A percentile compares a stretch with the other conserved stretches of the same genome.
Conservation (phyloP, 2,329 filamentous ascomycete genomes). For the Teratosphaeria nubilosa region DNA sequence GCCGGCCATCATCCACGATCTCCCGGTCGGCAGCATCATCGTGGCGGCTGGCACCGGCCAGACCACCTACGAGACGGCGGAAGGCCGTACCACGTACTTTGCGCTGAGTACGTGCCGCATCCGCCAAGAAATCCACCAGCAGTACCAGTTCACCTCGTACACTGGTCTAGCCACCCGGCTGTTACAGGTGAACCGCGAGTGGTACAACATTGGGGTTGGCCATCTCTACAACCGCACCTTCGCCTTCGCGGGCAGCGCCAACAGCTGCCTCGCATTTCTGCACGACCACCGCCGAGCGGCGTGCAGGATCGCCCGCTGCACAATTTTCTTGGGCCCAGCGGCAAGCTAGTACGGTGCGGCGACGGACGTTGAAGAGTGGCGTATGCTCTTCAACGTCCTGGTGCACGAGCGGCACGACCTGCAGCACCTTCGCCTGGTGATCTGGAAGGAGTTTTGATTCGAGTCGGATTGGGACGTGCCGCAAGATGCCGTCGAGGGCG, state of each 20-base stretch:
- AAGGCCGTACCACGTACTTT: background rate
- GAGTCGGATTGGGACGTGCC: background rate
- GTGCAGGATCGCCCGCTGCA: background rate
- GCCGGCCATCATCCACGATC: background rate
- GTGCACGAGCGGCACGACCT: background rate
- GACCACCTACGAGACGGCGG: background rate
- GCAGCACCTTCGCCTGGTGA: background rate
- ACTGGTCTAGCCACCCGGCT: background rate
- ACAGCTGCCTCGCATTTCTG: background rate
- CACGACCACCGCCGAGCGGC: background rate
- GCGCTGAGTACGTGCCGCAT: background rate
- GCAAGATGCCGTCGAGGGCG: background rate
- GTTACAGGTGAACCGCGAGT: background rate
- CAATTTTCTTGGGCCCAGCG: background rate
- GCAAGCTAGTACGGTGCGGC: background rate
- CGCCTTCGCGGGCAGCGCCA: background rate
- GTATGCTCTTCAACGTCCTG: background rate
- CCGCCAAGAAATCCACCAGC: background rate
- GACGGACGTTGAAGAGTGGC: background rate
- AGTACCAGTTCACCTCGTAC: background rate
- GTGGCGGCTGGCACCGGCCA: background rate
- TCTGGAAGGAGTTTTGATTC: background rate
- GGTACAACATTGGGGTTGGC: background rate
- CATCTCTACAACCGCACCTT: background rate
- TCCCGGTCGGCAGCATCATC: background rate